Evolutionary conservation across 192 early-diverging fungal species (phyloP).

Genomic region (Coemansia sp.): DNA sequence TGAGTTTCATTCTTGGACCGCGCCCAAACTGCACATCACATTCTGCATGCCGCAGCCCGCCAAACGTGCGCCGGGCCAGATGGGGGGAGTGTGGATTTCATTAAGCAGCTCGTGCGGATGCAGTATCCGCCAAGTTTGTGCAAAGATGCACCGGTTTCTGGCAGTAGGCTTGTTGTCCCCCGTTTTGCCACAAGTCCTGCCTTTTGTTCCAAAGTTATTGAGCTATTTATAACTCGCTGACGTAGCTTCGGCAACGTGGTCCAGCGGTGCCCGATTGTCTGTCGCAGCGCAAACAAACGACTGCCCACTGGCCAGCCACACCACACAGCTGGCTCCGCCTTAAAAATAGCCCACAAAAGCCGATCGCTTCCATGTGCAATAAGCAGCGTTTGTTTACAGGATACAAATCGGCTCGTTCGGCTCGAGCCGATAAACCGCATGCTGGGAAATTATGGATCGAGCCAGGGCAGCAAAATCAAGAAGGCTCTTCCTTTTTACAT

Average conservation of each 20-base stretch:
- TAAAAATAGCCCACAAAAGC: too few species aligned
- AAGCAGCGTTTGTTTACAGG: background rate
- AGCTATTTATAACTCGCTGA: background rate
- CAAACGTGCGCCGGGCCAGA: too few species aligned
- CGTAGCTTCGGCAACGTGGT: slow-evolving; percentile 1
- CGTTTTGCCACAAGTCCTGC: background rate
- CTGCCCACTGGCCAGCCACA: background rate
- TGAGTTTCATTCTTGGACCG: too few species aligned
- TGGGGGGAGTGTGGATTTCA: too few species aligned
- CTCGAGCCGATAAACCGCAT: background rate
- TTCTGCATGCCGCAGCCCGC: too few species aligned
- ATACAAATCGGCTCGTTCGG: background rate
- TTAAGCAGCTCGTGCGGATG: too few species aligned
- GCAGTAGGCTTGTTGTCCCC: background rate
- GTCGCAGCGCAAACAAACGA: background rate
- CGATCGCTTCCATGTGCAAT: background rate
- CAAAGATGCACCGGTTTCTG: too few species aligned
- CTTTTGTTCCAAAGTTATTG: background rate
- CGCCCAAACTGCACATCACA: too few species aligned
- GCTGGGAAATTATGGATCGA: background rate
- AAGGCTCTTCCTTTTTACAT: background rate
- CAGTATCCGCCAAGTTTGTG: too few species aligned
- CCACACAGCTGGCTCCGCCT: too few species aligned
- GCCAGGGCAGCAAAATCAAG: background rate
- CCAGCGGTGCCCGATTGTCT: background rate